These are phyloP conservation scores for Lodderomyces metapsilosis DNA, from an alignment of 1,139 yeast species.

Conservation along the genomic window DNA sequence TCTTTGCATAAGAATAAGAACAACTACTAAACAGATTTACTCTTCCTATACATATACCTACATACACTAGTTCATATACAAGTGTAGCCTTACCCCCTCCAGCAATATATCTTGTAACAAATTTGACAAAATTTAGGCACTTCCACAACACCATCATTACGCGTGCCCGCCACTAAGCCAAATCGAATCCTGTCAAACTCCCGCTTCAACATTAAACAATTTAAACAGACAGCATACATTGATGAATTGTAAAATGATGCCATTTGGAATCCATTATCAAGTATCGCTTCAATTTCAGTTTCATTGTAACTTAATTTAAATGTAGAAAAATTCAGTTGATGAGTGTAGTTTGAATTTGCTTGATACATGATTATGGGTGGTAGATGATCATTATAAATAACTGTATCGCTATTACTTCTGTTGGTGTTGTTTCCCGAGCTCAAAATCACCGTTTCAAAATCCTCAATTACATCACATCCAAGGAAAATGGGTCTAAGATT, in stretches of 20 bases:
- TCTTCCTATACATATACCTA: too few relatives aligned
- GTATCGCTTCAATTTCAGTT: conserved; percentile 42
- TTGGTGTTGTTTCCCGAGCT: not conserved
- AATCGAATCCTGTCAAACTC: conserved; percentile 43
- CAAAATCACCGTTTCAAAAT: conserved; percentile 22
- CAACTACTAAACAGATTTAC: too few relatives aligned
- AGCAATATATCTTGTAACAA: conserved; percentile 14
- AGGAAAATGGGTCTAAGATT: conserved; percentile 47
- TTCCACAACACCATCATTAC: not conserved
- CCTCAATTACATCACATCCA: conserved; percentile 50
- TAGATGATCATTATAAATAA: conserved; percentile 15
- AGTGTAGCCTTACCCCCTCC: conserved; percentile 7
- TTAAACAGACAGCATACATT: conserved; percentile 50
- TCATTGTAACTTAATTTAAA: conserved; percentile 52
- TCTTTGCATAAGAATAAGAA: too few relatives aligned
- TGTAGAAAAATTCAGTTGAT: conserved; percentile 56
- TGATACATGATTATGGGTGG: conserved; percentile 59
- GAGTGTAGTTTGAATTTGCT: conserved; percentile 43
- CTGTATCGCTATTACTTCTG: not conserved
- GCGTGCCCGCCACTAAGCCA: not conserved
- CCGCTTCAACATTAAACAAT: conserved; percentile 59
- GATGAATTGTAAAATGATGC: conserved; percentile 48
- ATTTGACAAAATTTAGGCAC: conserved; percentile 13
- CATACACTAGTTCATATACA: not conserved
- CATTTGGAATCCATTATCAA: conserved; percentile 50